These are phyloP conservation scores for Talaromyces wortmannii DNA, from an alignment of 495 filamentous ascomycete genomes.

Conservation along the genomic window DNA sequence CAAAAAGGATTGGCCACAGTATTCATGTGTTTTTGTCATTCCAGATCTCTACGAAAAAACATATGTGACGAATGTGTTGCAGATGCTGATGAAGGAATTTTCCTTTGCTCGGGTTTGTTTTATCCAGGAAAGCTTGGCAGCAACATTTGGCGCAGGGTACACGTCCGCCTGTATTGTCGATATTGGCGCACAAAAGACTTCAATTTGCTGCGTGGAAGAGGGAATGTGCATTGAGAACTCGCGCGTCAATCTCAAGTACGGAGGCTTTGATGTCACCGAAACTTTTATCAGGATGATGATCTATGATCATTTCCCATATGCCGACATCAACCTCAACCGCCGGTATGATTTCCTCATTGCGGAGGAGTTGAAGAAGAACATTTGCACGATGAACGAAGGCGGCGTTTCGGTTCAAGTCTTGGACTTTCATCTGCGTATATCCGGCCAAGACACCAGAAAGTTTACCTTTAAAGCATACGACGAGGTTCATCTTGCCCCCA, in stretches of 20 bases:
- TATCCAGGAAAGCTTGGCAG: constrained; percentile 91
- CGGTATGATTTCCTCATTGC: constrained; percentile 90
- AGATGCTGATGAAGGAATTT: constrained; percentile 81
- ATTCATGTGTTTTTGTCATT: constrained; percentile 90
- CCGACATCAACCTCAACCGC: constrained; percentile 83
- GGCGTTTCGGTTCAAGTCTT: constrained; percentile 73
- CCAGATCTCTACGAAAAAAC: constrained; percentile 93
- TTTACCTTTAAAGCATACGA: constrained; percentile 95
- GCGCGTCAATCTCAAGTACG: constrained; percentile 86
- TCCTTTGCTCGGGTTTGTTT: constrained; percentile 83
- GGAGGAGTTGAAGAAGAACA: constrained; percentile 88
- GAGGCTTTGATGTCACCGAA: constrained; percentile 87
- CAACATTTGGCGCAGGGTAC: constrained; percentile 93
- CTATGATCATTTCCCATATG: constrained; percentile 86
- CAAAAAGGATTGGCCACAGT: constrained; percentile 77
- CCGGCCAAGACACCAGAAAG: constrained; percentile 81
- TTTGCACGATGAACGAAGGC: constrained; percentile 78
- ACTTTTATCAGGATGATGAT: constrained; percentile 97
- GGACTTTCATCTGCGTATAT: constrained; percentile 83
- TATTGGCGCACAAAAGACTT: constrained; percentile 95
- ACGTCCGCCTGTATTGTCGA: constrained; percentile 91
- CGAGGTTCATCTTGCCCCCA: constrained; percentile 81
- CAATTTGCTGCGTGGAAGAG: constrained; percentile 95
- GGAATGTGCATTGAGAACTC: constrained; percentile 93
- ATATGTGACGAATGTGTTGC: constrained; percentile 77